Base-by-base conservation (phyloP, 805 yeast species). In the Metschnikowia drakensbergensis region DNA sequence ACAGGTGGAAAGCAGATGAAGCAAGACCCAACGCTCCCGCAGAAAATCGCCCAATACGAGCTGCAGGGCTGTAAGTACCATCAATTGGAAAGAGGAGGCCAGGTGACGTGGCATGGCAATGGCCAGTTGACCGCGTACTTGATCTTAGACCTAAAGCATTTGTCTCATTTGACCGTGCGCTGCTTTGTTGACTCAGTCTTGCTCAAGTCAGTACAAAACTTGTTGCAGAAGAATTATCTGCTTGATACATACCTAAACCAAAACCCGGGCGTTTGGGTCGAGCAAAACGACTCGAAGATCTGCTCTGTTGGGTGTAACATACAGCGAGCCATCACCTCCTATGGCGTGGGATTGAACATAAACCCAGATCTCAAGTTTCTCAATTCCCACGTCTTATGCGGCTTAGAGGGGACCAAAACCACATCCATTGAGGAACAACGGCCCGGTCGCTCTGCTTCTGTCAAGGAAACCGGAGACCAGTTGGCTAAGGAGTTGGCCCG, bases 91-190 rank as follows among this genome's bases (percentile, higher is more conserved):
- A 73, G 99, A 52, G 99, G 99, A 11, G 99, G 99, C 0, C 96
- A 94, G 63, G 81, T 94, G 1, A 94, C 99, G 0, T 94, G 88
- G 74, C 99, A 94, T 68, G 98, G 98, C 0, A 86, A 94, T 1
- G 99, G 99, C 0, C 99, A 94, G 66, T 62, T 89, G 34, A 96
- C 91, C 2, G 81, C 88, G 4, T 94, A 92, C 61, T 83, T 94
- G 8, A 76, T 94, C 1, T 46, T 73, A 46, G 71, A 94, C 63
- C 69, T 94, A 46, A 75, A 77, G 53, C 75, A 78, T 30, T 86
- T 86, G 57, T 58, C 68, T 31, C 67, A 76, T 43, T 67, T 86
- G 41, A 73, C 83, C 0, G 81, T 86, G 1, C 75, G 81, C 54
- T 84, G 89, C 62, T 83, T 79, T 58, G 87, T 88, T 2, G 75